A percentile compares a stretch with the other conserved stretches of the same genome.
phyloP scores from a whole-genome alignment of 2,329 filamentous ascomycete species.

The Talaromyces islandicus region DNA sequence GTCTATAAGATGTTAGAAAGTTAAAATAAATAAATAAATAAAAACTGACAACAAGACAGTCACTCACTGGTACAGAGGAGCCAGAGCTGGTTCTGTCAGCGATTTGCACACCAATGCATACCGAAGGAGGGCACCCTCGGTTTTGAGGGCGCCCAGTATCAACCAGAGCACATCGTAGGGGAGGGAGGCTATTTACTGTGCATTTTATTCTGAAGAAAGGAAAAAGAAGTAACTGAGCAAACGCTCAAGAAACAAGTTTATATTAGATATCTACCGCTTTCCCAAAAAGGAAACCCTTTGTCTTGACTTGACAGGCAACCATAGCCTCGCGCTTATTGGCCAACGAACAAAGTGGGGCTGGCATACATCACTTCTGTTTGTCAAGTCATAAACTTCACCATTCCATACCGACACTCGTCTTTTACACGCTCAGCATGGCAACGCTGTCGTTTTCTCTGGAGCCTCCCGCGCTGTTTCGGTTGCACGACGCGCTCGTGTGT shows the following conservation, averaged over 20 bases:
- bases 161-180: conserved; percentile 21
- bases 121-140: conserved; percentile 22
- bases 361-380: background rate
- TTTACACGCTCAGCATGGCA: conserved; percentile 21
- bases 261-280: background rate
- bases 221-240: background rate
- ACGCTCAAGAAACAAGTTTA: background rate
- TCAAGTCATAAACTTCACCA: background rate
- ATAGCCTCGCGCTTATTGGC: background rate
- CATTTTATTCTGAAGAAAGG: background rate
- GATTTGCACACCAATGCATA: conserved; percentile 20
- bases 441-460: conserved; percentile 48
- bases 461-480: conserved; percentile 48
- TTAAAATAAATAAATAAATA: no score
- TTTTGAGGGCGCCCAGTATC: conserved; percentile 19
- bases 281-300: background rate
- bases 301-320: background rate
- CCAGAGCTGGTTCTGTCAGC: conserved; percentile 18
- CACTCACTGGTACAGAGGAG: conserved; percentile 20
- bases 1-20: background rate
- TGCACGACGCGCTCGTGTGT: conserved; percentile 57
- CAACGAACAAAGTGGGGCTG: background rate
- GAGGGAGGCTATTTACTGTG: conserved; percentile 10
- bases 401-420: background rate
- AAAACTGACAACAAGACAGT: background rate